These are phyloP conservation scores for Termitomyces sp. DNA, from an alignment of 768 basidiomycete species.

Conservation along the genomic window DNA sequence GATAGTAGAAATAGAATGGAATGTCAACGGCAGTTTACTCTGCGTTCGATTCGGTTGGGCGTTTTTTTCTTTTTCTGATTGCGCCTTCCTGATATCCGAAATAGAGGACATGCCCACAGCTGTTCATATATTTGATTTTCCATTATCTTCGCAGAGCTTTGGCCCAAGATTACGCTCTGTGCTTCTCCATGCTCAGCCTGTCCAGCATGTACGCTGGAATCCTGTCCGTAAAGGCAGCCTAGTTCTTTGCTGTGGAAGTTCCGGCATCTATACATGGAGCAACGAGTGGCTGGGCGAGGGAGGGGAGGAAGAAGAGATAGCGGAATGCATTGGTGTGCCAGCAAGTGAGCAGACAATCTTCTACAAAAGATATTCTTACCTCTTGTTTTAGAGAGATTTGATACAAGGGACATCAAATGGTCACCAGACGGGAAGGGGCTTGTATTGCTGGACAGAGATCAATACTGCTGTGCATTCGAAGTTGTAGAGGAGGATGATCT, in stretches of 20 bases:
- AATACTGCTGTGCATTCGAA: slow-evolving; percentile 85
- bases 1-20: slow-evolving; percentile 73
- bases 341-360: slow-evolving; percentile 50
- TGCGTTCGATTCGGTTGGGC: slow-evolving; percentile 66
- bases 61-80: background rate
- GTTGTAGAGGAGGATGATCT: slow-evolving; percentile 39
- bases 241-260: slow-evolving; percentile 58
- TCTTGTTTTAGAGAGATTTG: slow-evolving; percentile 55
- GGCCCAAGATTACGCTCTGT: slow-evolving; percentile 60
- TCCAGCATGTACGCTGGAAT: slow-evolving; percentile 75
- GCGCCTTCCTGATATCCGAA: background rate
- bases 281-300: slow-evolving; percentile 70
- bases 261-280: slow-evolving; percentile 74
- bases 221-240: slow-evolving; percentile 74
- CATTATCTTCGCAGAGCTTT: slow-evolving; percentile 50
- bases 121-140: slow-evolving; percentile 70
- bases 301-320: slow-evolving; percentile 65
- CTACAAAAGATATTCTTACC: slow-evolving; percentile 10
- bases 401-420: slow-evolving; percentile 67
- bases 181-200: slow-evolving; percentile 56
- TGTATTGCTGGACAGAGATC: slow-evolving; percentile 66
- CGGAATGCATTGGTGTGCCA: slow-evolving; percentile 88
- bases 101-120: slow-evolving; percentile 59
- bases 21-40: slow-evolving; percentile 66
- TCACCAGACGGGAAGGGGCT: slow-evolving; percentile 84